Percentiles rank a stretch among this genome's conserved stretches.
phyloP scores from a whole-genome alignment of 352 stramenopile genomes.

The Pythium rishiriense region DNA sequence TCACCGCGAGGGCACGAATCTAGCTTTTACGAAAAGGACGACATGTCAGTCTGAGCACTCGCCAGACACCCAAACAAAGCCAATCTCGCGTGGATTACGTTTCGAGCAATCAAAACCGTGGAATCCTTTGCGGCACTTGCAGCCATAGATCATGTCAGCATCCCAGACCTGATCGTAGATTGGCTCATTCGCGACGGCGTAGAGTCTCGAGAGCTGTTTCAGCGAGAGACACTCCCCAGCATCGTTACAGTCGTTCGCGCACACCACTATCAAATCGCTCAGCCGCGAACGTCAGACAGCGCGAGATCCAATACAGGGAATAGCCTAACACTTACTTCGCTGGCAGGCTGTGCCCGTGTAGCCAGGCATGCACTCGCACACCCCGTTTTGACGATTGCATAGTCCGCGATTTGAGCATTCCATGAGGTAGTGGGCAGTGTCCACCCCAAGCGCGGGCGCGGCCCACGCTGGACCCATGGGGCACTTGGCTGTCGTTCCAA shows the following conservation, averaged over 20 bases:
- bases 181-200: conserved; percentile 46
- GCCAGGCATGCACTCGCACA: conserved; percentile 63
- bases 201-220: conserved; percentile 46
- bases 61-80: not conserved
- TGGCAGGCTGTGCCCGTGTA: conserved; percentile 75
- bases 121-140: conserved; percentile 81
- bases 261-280: conserved; percentile 54
- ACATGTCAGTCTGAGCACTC: too few relatives aligned
- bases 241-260: conserved; percentile 39
- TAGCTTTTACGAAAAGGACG: too few relatives aligned
- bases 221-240: conserved; percentile 71
- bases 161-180: conserved; percentile 65
- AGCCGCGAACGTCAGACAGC: conserved; percentile 2
- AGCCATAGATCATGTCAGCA: conserved; percentile 84
- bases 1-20: conserved; percentile 79
- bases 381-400: conserved; percentile 53
- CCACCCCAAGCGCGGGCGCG: conserved; percentile 43
- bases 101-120: conserved; percentile 85
- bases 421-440: conserved; percentile 61
- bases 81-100: conserved; percentile 12
- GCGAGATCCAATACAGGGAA: not conserved
- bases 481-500: conserved; percentile 35
- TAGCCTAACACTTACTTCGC: conserved; percentile 38
- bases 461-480: conserved; percentile 59
- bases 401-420: conserved; percentile 81